Evolutionary conservation across 768 basidiomycete species (phyloP).

Genomic region (Tylopilus intermedius): DNA sequence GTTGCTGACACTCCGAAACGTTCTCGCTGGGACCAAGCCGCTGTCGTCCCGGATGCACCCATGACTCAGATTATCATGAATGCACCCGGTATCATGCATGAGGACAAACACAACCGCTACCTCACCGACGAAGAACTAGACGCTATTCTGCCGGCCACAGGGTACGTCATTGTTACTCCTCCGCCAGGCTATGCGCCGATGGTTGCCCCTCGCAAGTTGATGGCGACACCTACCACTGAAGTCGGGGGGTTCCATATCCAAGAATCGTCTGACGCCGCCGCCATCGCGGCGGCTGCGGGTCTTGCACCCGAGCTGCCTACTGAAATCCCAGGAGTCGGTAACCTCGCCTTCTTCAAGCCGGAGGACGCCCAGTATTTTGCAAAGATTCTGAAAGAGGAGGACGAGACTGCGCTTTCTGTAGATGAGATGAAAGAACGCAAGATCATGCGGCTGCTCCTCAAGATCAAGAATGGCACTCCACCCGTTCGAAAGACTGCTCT

Average conservation of each 20-base stretch:
- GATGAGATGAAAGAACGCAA: slow-evolving; percentile 99
- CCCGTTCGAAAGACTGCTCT: slow-evolving; percentile 97
- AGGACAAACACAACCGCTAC: slow-evolving; percentile 95
- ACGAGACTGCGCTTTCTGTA: slow-evolving; percentile 86
- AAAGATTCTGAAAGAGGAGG: slow-evolving; percentile 92
- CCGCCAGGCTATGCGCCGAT: slow-evolving; percentile 90
- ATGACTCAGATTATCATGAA: slow-evolving; percentile 86
- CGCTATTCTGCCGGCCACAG: slow-evolving; percentile 75
- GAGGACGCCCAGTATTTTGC: slow-evolving; percentile 98
- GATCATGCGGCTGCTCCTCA: slow-evolving; percentile 95
- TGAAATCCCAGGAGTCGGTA: slow-evolving; percentile 96
- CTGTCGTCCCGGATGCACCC: slow-evolving; percentile 61
- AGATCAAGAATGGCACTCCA: slow-evolving; percentile 99
- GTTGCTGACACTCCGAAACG: slow-evolving; percentile 73
- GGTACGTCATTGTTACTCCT: slow-evolving; percentile 89
- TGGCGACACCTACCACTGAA: slow-evolving; percentile 49
- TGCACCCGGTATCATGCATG: slow-evolving; percentile 74
- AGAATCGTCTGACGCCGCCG: slow-evolving; percentile 88
- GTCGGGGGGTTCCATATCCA: slow-evolving; percentile 94
- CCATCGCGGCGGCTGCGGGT: slow-evolving; percentile 84
- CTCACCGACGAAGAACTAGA: slow-evolving; percentile 95
- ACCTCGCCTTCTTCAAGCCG: slow-evolving; percentile 94
- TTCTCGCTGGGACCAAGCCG: slow-evolving; percentile 97
- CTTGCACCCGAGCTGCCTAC: slow-evolving; percentile 91
- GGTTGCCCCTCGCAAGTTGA: slow-evolving; percentile 57